These are phyloP conservation scores for Barnettozyma californica DNA, from an alignment of 805 yeast genomes.

Conservation along the genomic window DNA sequence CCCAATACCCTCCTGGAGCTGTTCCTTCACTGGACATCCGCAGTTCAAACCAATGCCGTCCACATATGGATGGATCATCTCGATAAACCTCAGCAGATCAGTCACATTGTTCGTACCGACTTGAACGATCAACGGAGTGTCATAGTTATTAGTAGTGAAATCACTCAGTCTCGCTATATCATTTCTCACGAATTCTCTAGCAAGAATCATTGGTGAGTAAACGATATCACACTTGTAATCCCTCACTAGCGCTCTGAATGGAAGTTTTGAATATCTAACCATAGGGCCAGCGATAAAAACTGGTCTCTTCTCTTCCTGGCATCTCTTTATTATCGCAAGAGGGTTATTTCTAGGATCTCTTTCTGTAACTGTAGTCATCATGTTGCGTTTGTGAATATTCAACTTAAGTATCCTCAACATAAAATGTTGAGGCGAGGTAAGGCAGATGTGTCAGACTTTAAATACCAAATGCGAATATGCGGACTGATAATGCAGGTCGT, in stretches of 20 bases:
- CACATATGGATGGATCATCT: conserved; percentile 83
- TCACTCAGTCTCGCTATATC: conserved; percentile 76
- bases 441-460: not conserved
- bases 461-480: not conserved
- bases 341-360: conserved; percentile 49
- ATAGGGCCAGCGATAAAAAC: conserved; percentile 84
- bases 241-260: conserved; percentile 77
- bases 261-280: conserved; percentile 94
- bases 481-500: not conserved
- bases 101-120: conserved; percentile 83
- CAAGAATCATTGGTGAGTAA: conserved; percentile 94
- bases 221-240: conserved; percentile 75
- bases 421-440: not conserved
- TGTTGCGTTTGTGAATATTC: not conserved
- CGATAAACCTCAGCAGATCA: conserved; percentile 77
- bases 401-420: not conserved
- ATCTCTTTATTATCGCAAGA: conserved; percentile 41
- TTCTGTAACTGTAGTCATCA: not conserved
- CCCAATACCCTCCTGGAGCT: conserved; percentile 92
- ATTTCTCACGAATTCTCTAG: conserved; percentile 89
- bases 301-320: conserved; percentile 45
- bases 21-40: conserved; percentile 96
- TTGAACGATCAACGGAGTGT: conserved; percentile 76
- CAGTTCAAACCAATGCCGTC: conserved; percentile 95
- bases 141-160: conserved; percentile 71